phyloP scores from a whole-genome alignment of 1,139 yeast species.

The Hyphopichia wangnamkhiaoensis region DNA sequence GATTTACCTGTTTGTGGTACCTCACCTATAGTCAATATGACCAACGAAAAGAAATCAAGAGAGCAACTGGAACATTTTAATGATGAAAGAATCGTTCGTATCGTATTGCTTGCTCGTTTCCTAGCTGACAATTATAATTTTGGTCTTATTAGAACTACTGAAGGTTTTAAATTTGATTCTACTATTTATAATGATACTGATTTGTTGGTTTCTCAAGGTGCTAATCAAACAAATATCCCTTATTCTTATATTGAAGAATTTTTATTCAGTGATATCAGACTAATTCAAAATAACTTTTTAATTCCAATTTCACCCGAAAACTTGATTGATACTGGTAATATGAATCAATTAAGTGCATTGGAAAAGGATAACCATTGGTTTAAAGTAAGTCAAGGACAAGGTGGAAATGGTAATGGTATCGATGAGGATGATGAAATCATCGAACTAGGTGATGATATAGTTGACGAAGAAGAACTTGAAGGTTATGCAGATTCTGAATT shows the following conservation, averaged over 20 bases:
- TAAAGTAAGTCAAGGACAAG: constrained; percentile 7
- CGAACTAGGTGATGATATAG: constrained; percentile 17
- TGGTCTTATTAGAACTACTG: constrained; percentile 50
- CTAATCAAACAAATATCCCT: constrained; percentile 14
- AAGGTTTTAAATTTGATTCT: constrained; percentile 46
- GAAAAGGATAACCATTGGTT: constrained; percentile 25
- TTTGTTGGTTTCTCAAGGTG: constrained; percentile 12
- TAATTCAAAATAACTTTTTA: constrained; percentile 43
- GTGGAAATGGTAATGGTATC: background rate
- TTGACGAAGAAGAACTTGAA: constrained; percentile 13
- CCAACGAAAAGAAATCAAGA: constrained; percentile 17
- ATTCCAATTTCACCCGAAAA: constrained; percentile 35
- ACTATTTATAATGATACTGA: constrained; percentile 27
- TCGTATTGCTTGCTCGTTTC: constrained; percentile 48
- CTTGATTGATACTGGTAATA: constrained; percentile 13
- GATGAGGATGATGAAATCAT: constrained; percentile 11
- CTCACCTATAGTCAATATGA: constrained; percentile 27
- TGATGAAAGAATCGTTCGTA: constrained; percentile 51
- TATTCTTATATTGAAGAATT: constrained; percentile 35
- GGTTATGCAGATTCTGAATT: constrained; percentile 18
- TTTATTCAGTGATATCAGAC: constrained; percentile 43
- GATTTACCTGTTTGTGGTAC: constrained; percentile 72
- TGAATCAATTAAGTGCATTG: constrained; percentile 10
- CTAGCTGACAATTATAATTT: constrained; percentile 55
- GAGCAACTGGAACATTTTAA: constrained; percentile 35